A percentile compares a stretch with the other conserved stretches of the same genome.
phyloP scores from a whole-genome alignment of 805 yeast species.

The Groenewaldozyma tartarivorans region DNA sequence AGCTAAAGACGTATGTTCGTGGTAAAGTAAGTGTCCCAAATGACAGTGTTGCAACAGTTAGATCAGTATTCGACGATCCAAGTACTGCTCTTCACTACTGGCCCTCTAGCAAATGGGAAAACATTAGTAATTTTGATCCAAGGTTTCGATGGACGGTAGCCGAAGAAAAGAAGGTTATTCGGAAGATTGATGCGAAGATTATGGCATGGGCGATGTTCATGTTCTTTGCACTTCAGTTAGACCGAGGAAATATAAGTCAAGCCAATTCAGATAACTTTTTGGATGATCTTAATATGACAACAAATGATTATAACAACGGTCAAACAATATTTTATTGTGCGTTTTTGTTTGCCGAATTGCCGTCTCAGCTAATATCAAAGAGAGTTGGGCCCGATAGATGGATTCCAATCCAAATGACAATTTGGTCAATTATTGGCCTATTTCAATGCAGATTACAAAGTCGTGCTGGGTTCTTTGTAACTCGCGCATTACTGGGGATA shows the following conservation, averaged over 20 bases:
- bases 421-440: conserved; percentile 53
- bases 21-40: background rate
- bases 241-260: conserved; percentile 47
- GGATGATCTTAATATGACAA: conserved; percentile 41
- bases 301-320: conserved; percentile 52
- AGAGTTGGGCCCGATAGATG: conserved; percentile 55
- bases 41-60: conserved; percentile 9
- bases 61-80: conserved; percentile 7
- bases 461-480: conserved; percentile 35
- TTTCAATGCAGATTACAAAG: conserved; percentile 38
- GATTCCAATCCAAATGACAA: conserved; percentile 49
- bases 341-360: conserved; percentile 53
- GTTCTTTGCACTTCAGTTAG: conserved; percentile 52
- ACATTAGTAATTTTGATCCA: conserved; percentile 40
- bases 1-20: background rate
- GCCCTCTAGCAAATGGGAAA: conserved; percentile 9
- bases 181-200: conserved; percentile 49
- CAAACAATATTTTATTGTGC: conserved; percentile 45
- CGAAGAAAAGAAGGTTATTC: conserved; percentile 41
- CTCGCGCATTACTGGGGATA: conserved; percentile 41
- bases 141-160: conserved; percentile 42
- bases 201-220: conserved; percentile 47
- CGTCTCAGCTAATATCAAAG: conserved; percentile 58
- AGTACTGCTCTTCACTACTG: conserved; percentile 3
- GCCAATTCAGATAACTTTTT: conserved; percentile 51